Evolutionary conservation across 1,284 basidiomycete genomes (phyloP).

Genomic region (Malassezia arunalokei): DNA sequence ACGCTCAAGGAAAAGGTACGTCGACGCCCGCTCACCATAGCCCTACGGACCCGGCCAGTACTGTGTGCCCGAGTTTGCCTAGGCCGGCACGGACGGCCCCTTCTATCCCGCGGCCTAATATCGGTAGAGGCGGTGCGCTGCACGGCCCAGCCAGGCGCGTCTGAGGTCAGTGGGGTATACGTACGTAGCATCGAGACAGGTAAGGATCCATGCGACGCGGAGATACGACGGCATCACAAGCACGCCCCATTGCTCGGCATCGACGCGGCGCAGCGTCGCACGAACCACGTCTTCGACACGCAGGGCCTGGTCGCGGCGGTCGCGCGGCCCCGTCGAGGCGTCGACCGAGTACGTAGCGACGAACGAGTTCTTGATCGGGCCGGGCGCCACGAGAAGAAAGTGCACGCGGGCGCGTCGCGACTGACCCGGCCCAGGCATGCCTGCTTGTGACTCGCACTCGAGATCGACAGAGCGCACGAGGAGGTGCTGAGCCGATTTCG

Average conservation of each 20-base stretch:
- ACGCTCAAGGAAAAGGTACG: constrained; percentile 67
- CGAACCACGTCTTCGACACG: constrained; percentile 7
- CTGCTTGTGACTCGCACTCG: constrained; percentile 51
- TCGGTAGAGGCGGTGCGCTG: constrained; percentile 8
- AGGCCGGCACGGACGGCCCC: neutral
- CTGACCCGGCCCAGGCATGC: neutral
- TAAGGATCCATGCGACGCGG: constrained; percentile 4
- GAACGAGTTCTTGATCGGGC: constrained; percentile 39
- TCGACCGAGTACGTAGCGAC: constrained; percentile 14
- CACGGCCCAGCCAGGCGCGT: neutral
- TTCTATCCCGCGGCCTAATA: constrained; percentile 1
- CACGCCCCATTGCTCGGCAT: constrained; percentile 5
- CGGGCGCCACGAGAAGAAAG: constrained; percentile 37
- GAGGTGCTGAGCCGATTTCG: constrained; percentile 66
- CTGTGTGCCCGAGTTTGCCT: constrained; percentile 71
- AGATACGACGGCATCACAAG: constrained; percentile 6
- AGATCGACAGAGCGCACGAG: constrained; percentile 68
- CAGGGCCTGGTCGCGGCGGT: constrained; percentile 8
- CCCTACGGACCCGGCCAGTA: constrained; percentile 87
- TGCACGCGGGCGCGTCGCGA: constrained; percentile 19
- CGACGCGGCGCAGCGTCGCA: constrained; percentile 1
- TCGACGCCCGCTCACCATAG: constrained; percentile 48
- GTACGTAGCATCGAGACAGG: constrained; percentile 9
- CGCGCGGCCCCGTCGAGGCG: constrained; percentile 10
- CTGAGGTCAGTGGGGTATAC: constrained; percentile 1